Base-by-base conservation (phyloP, 352 stramenopile genomes). In the Elongisporangium undulatum region DNA sequence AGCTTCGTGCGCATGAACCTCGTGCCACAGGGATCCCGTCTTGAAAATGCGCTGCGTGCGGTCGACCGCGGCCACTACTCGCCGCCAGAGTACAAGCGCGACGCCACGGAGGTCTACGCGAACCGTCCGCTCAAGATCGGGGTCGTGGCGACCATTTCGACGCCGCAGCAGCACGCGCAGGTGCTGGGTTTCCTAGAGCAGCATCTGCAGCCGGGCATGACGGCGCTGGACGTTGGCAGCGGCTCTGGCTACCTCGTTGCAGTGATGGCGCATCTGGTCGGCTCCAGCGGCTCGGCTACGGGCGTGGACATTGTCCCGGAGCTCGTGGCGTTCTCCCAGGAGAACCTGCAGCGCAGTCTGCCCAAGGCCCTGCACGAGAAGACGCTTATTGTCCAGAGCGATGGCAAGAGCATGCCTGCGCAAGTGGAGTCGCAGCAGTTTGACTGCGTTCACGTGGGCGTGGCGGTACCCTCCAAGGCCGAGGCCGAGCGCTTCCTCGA, bases 291-390 rank as follows among this genome's bases (percentile, higher is more conserved):
- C 8, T 71, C 62, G 9, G 82, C 93, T 52, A 83, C 64, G 0
- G 86, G 86, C 19, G 63, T 95, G 0, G 86, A 95, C 49, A 95
- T 95, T 67, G 84, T 92, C 9, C 80, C 83, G 0, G 78, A 90
- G 24, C 68, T 95, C 7, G 77, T 92, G 45, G 57, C 72, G 24
- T 89, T 92, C 49, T 86, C 86, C 1, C 68, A 77, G 56, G 53
- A 71, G 17, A 94, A 94, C 60, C 70, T 92, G 23, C 49, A 65
- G n/a, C 69, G 60, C 4, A 74, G 71, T 61, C 52, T 92, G 24
- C 61, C 76, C 4, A 68, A 72, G 23, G 56, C 59, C 19, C 49
- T 82, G 29, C 62, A 73, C 8, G 59, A 64, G 34, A 66, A 68
- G n/a, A 89, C 82, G 2, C 21, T 59, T 23, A 74, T 92, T 29